Percentiles rank a stretch among this genome's conserved stretches.
Evolutionary conservation across 306 rosid species (phyloP).

Genomic region (Morella rubra): DNA sequence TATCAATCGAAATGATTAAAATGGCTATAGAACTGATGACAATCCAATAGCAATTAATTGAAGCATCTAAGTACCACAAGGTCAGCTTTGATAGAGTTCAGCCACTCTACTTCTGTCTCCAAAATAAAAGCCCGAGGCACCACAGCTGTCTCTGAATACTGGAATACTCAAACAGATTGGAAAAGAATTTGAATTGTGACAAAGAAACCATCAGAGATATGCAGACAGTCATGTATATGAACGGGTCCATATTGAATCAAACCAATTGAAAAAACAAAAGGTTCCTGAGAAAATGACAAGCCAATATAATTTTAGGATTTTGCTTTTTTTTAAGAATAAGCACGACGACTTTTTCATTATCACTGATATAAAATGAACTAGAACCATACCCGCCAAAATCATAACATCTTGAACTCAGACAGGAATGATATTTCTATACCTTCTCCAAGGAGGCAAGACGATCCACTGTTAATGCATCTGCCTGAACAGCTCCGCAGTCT

Average conservation of each 20-base stretch:
- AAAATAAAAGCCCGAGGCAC: conserved; percentile 74
- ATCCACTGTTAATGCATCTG: conserved; percentile 94
- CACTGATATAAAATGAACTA: background rate
- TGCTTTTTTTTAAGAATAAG: too few species aligned
- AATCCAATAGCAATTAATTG: background rate
- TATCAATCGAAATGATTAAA: background rate
- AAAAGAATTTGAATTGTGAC: conserved; percentile 9
- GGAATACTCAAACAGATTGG: conserved; percentile 20
- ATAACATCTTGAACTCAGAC: background rate
- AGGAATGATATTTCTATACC: conserved; percentile 41
- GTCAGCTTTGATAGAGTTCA: conserved; percentile 85
- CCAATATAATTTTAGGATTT: too few species aligned
- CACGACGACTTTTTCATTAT: too few species aligned
- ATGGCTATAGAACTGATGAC: background rate
- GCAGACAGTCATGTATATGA: background rate
- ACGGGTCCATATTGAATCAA: background rate
- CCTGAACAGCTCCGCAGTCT: conserved; percentile 98
- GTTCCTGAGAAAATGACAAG: too few species aligned
- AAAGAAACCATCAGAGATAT: background rate
- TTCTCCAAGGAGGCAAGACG: conserved; percentile 94
- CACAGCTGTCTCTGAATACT: conserved; percentile 94
- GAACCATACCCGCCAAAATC: background rate
- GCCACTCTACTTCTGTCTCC: conserved; percentile 77
- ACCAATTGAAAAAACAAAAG: background rate
- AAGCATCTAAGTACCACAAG: conserved; percentile 66